These are phyloP conservation scores for Coemansia sp. DNA, from an alignment of 192 early-diverging fungal genomes.

Conservation along the genomic window DNA sequence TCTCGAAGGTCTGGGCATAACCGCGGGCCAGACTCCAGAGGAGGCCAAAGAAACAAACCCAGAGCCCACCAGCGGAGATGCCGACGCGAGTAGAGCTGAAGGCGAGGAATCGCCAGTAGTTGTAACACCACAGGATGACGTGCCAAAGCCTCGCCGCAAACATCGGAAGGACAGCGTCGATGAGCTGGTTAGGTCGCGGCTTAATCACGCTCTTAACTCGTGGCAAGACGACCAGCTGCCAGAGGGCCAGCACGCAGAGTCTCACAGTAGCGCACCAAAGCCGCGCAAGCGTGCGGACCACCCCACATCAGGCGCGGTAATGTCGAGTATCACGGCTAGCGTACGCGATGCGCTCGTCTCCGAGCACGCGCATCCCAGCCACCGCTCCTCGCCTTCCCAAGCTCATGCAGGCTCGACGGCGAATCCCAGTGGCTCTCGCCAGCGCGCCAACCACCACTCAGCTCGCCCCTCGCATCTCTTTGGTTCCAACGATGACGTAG, in stretches of 20 bases:
- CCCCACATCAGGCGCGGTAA: constrained; percentile 3
- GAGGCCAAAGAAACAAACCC: not conserved
- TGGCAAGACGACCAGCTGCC: constrained; percentile 16
- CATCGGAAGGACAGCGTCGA: constrained; percentile 54
- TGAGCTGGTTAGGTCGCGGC: constrained; percentile 50
- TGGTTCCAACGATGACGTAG: not conserved
- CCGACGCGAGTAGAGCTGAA: not conserved
- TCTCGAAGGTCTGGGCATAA: not conserved
- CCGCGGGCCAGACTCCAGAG: not conserved
- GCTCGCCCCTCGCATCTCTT: not conserved
- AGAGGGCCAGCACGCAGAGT: not conserved
- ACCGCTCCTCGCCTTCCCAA: not conserved
- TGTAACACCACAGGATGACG: not conserved
- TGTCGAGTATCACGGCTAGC: constrained; percentile 40
- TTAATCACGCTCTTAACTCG: constrained; percentile 19
- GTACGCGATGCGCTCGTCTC: constrained; percentile 44
- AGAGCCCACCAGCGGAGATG: not conserved
- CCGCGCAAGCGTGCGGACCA: constrained; percentile 17
- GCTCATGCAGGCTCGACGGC: not conserved
- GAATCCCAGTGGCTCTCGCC: not conserved
- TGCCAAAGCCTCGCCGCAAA: constrained; percentile 21
- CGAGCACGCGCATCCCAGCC: constrained; percentile 22
- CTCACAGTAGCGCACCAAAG: not conserved
- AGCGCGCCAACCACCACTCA: not conserved
- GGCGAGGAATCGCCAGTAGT: not conserved